phyloP scores from a whole-genome alignment of 352 stramenopile genomes.

The Phytophthora meadii region DNA sequence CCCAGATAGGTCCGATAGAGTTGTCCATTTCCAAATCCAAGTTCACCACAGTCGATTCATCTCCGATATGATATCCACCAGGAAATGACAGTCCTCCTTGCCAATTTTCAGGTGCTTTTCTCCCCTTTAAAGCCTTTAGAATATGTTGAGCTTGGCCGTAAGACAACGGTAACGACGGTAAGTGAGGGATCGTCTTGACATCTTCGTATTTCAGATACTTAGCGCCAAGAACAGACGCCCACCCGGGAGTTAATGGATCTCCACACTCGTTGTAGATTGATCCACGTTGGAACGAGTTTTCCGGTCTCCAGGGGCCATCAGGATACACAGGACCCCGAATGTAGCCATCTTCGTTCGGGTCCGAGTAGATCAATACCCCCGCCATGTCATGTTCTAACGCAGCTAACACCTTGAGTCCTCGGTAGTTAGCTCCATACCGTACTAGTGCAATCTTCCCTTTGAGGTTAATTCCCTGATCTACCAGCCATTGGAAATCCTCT shows the following conservation, averaged over 20 bases:
- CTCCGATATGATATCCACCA: conserved; percentile 74
- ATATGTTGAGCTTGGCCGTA: conserved; percentile 84
- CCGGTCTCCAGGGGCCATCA: conserved; percentile 78
- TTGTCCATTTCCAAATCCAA: conserved; percentile 83
- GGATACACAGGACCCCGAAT: conserved; percentile 69
- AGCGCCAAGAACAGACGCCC: conserved; percentile 46
- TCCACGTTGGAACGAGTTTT: conserved; percentile 83
- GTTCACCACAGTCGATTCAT: conserved; percentile 59
- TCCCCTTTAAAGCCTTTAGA: conserved; percentile 61
- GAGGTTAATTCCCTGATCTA: conserved; percentile 59
- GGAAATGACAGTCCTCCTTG: conserved; percentile 60
- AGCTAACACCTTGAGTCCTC: conserved; percentile 79
- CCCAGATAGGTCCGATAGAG: conserved; percentile 77
- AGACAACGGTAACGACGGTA: conserved; percentile 72
- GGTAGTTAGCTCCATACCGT: conserved; percentile 78
- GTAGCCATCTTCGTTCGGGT: conserved; percentile 87
- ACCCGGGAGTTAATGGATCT: conserved; percentile 66
- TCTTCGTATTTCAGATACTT: conserved; percentile 52
- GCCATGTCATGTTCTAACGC: conserved; percentile 74
- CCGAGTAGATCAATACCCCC: conserved; percentile 87
- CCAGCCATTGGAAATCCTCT: conserved; percentile 78
- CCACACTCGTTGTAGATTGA: conserved; percentile 85
- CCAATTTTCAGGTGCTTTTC: conserved; percentile 56
- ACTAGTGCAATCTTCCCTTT: conserved; percentile 84
- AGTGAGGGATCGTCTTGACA: conserved; percentile 64